Evolutionary conservation across 495 filamentous ascomycete species (phyloP).

Genomic region (Evansstolkia leycettana): DNA sequence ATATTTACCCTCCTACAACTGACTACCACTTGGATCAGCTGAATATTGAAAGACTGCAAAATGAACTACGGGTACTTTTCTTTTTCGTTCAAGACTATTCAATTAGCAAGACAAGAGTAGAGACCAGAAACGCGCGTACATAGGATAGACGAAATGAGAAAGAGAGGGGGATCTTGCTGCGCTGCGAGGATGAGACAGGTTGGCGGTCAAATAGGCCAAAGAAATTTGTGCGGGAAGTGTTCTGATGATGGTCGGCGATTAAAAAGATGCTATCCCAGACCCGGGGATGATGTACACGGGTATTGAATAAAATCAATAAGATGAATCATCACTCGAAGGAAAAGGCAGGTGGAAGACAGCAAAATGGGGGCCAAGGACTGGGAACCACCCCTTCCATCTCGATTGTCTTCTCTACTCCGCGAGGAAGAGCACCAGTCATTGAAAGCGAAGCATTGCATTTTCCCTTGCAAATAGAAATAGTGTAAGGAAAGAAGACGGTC

Average conservation of each 20-base stretch:
- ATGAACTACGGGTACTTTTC: constrained; percentile 3
- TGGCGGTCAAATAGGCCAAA: constrained; percentile 9
- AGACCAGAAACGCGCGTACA: constrained; percentile 2
- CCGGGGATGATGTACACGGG: constrained; percentile 5
- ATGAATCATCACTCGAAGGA: constrained; percentile 14
- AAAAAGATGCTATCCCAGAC: constrained; percentile 27
- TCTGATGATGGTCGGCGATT: constrained; percentile 22
- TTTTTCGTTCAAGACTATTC: constrained; percentile 27
- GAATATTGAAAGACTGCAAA: too few species aligned
- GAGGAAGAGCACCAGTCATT: constrained; percentile 4
- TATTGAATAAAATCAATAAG: constrained; percentile 13
- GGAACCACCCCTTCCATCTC: neutral
- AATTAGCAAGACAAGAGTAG: constrained; percentile 17
- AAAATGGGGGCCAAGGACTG: constrained; percentile 5
- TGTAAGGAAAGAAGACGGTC: constrained; percentile 27
- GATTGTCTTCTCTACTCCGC: too few species aligned
- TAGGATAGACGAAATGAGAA: constrained; percentile 5
- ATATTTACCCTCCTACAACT: too few species aligned
- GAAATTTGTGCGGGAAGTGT: constrained; percentile 16
- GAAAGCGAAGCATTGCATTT: constrained; percentile 16
- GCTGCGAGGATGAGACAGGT: constrained; percentile 21
- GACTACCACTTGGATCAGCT: too few species aligned
- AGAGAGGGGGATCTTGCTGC: constrained; percentile 30
- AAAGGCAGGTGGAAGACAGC: constrained; percentile 3
- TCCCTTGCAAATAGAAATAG: constrained; percentile 25